Evolutionary conservation across 768 basidiomycete species (phyloP).

Genomic region (Boletales sp.): DNA sequence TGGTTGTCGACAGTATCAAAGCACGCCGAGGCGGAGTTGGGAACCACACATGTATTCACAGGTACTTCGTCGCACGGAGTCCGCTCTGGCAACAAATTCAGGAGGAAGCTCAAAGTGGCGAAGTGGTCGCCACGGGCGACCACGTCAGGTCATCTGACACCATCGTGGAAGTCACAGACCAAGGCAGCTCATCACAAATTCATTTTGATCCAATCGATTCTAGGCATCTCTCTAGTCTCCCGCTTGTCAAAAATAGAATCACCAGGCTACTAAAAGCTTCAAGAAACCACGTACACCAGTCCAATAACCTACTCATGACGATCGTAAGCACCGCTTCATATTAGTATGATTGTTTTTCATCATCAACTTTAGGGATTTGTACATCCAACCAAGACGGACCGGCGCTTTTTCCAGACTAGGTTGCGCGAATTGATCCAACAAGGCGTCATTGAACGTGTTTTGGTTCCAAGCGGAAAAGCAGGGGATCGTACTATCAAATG

Average conservation of each 20-base stretch:
- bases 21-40: slow-evolving; percentile 75
- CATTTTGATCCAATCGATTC: slow-evolving; percentile 74
- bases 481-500: slow-evolving; percentile 52
- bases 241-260: slow-evolving; percentile 67
- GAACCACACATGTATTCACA: slow-evolving; percentile 76
- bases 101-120: slow-evolving; percentile 47
- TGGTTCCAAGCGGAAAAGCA: slow-evolving; percentile 58
- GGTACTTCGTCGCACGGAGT: slow-evolving; percentile 76
- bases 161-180: slow-evolving; percentile 20
- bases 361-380: slow-evolving; percentile 57
- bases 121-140: slow-evolving; percentile 13
- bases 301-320: slow-evolving; percentile 71
- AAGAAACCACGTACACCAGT: slow-evolving; percentile 65
- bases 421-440: slow-evolving; percentile 70
- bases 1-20: slow-evolving; percentile 50
- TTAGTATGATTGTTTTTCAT: background rate
- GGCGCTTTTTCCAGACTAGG: slow-evolving; percentile 78
- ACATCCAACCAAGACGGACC: slow-evolving; percentile 70
- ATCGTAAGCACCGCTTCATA: slow-evolving; percentile 48
- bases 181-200: slow-evolving; percentile 28
- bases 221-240: slow-evolving; percentile 71
- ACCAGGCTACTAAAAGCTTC: slow-evolving; percentile 69
- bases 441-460: slow-evolving; percentile 70
- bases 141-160: slow-evolving; percentile 7
- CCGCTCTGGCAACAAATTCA: slow-evolving; percentile 74